phyloP scores from a whole-genome alignment of 2,329 filamentous ascomycete species.

The Cordyceps fumosorosea region DNA sequence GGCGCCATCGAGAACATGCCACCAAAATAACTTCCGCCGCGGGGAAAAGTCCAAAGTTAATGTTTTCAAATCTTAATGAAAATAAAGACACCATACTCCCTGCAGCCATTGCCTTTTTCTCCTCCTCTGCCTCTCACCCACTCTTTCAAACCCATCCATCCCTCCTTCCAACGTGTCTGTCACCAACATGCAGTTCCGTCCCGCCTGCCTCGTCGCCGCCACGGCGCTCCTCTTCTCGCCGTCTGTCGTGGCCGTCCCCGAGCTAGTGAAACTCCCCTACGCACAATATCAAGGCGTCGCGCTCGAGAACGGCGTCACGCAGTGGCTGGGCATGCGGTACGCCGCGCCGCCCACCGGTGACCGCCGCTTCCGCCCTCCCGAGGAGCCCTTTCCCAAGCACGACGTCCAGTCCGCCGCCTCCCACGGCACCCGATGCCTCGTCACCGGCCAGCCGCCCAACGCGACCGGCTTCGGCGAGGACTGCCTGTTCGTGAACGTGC shows the following conservation, averaged over 20 bases:
- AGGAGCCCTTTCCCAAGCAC: conserved; percentile 46
- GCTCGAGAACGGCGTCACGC: conserved; percentile 50
- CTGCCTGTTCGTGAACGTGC: conserved; percentile 63
- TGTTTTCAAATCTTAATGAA: too few relatives aligned
- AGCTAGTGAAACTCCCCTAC: conserved; percentile 35
- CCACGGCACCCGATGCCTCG: conserved; percentile 25
- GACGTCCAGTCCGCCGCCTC: conserved; percentile 47
- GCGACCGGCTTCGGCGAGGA: conserved; percentile 45
- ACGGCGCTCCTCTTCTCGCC: neutral
- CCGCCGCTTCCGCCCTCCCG: conserved; percentile 60
- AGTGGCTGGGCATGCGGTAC: conserved; percentile 72
- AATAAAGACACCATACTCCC: too few relatives aligned
- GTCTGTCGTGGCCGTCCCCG: neutral
- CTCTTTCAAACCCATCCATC: neutral
- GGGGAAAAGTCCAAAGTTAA: too few relatives aligned
- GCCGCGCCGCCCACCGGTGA: conserved; percentile 61
- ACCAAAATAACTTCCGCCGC: neutral
- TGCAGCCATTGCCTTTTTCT: too few relatives aligned
- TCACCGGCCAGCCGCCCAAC: conserved; percentile 21
- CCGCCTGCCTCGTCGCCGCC: neutral
- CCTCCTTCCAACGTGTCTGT: too few relatives aligned
- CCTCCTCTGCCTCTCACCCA: too few relatives aligned
- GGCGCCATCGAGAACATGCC: neutral
- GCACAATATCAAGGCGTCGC: conserved; percentile 55
- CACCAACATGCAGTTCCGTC: neutral